Conservation (phyloP, 495 filamentous ascomycete species). For the Wilcoxina mikolae region DNA sequence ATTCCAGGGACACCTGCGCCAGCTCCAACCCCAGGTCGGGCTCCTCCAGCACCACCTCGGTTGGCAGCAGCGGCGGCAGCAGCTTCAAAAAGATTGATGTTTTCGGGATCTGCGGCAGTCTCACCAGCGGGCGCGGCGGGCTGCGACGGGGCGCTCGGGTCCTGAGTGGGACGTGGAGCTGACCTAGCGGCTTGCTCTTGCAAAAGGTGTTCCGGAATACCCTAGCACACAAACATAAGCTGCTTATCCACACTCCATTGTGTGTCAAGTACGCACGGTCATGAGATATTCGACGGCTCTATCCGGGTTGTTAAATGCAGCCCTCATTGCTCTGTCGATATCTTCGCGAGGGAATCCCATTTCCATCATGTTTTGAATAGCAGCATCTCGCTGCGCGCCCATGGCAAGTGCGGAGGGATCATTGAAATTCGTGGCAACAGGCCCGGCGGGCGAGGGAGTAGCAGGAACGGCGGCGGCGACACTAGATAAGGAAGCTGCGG, state of each 20-base stretch:
- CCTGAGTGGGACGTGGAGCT: conserved; percentile 24
- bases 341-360: conserved; percentile 85
- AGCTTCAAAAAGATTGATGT: conserved; percentile 87
- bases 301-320: conserved; percentile 91
- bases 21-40: conserved; percentile 35
- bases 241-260: background rate
- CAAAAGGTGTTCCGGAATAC: conserved; percentile 72
- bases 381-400: conserved; percentile 63
- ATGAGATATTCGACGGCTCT: conserved; percentile 92
- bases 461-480: conserved; percentile 47
- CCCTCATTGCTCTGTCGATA: conserved; percentile 86
- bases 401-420: conserved; percentile 72
- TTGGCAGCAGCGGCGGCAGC: conserved; percentile 42
- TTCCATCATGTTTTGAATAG: conserved; percentile 88
- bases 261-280: conserved; percentile 43
- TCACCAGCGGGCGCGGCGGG: conserved; percentile 30
- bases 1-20: conserved; percentile 41
- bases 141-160: conserved; percentile 29
- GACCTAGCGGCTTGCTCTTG: conserved; percentile 46
- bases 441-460: conserved; percentile 41
- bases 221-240: conserved; percentile 36
- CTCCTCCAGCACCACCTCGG: conserved; percentile 40
- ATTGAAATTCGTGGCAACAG: conserved; percentile 41
- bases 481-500: conserved; percentile 33
- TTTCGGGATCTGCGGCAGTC: conserved; percentile 43